Percentiles rank a stretch among this genome's conserved stretches.
Conservation (phyloP, 495 filamentous ascomycete species). For the Aspergillus biplanus region DNA sequence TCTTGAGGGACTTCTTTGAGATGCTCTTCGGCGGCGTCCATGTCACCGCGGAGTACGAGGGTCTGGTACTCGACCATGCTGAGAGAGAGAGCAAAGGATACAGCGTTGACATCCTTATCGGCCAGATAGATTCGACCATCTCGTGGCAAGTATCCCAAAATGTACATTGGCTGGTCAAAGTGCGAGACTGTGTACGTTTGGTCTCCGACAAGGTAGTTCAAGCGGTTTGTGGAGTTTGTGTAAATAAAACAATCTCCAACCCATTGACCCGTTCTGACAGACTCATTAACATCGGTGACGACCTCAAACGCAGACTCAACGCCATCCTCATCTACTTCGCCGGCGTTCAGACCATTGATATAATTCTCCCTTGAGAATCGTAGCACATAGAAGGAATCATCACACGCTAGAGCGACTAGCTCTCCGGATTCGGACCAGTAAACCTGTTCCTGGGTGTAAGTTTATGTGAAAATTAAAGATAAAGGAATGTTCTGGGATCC, state of each 20-base stretch:
- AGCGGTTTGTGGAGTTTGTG: conserved; percentile 92
- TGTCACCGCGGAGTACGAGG: conserved; percentile 89
- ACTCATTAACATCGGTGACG: conserved; percentile 92
- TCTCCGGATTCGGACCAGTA: conserved; percentile 99
- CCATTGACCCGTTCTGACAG: conserved; percentile 94
- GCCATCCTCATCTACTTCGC: conserved; percentile 88
- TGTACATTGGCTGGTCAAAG: conserved; percentile 93
- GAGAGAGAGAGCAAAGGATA: conserved; percentile 88
- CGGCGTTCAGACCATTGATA: conserved; percentile 75
- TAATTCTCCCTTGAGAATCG: conserved; percentile 90
- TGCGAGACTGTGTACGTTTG: conserved; percentile 98
- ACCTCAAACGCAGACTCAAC: conserved; percentile 97
- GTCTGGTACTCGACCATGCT: conserved; percentile 98
- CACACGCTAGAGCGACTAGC: conserved; percentile 88
- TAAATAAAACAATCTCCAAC: conserved; percentile 99
- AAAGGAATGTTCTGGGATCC: background rate
- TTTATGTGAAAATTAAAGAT: background rate
- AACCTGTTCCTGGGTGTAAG: conserved; percentile 54
- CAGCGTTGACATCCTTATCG: conserved; percentile 91
- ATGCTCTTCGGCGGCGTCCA: conserved; percentile 87
- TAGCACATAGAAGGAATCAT: conserved; percentile 94
- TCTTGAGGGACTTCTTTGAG: conserved; percentile 81
- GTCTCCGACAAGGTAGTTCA: conserved; percentile 98
- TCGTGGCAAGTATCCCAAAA: conserved; percentile 91
- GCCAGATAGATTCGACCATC: conserved; percentile 91